phyloP scores from a whole-genome alignment of 1,284 basidiomycete genomes.

The Fomitiporia mediterranea region DNA sequence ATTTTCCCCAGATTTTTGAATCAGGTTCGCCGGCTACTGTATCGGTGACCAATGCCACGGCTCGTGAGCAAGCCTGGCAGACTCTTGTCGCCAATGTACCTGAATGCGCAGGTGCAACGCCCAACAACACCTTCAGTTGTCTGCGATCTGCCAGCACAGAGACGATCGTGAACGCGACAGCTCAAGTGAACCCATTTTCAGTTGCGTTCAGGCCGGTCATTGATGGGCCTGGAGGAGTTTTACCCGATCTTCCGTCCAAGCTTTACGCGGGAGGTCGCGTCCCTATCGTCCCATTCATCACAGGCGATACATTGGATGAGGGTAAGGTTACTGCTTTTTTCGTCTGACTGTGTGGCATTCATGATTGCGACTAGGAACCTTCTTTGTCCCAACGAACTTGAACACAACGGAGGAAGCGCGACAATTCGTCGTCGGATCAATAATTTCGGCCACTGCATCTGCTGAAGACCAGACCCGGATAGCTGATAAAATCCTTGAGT shows the following conservation, averaged over 20 bases:
- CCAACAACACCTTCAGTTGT: slow-evolving; percentile 37
- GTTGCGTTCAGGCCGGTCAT: slow-evolving; percentile 40
- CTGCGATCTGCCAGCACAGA: slow-evolving; percentile 34
- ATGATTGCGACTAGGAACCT: slow-evolving; percentile 32
- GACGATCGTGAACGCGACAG: slow-evolving; percentile 33
- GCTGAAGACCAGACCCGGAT: slow-evolving; percentile 25
- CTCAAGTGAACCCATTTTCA: slow-evolving; percentile 27
- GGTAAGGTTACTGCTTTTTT: slow-evolving; percentile 25
- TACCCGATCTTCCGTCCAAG: slow-evolving; percentile 38
- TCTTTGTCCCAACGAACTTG: slow-evolving; percentile 32
- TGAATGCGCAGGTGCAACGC: slow-evolving; percentile 31
- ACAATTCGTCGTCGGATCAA: slow-evolving; percentile 29
- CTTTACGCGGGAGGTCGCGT: slow-evolving; percentile 35
- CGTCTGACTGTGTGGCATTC: background rate
- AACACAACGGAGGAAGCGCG: slow-evolving; percentile 30
- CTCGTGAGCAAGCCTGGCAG: slow-evolving; percentile 36
- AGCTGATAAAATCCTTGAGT: slow-evolving; percentile 33
- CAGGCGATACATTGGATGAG: slow-evolving; percentile 46
- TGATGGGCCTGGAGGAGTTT: slow-evolving; percentile 40
- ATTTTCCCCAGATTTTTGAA: slow-evolving; percentile 39
- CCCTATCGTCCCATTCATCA: slow-evolving; percentile 42
- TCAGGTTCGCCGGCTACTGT: slow-evolving; percentile 37
- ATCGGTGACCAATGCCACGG: slow-evolving; percentile 29
- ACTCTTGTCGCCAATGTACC: slow-evolving; percentile 37
- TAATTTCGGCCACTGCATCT: slow-evolving; percentile 31